Evolutionary conservation across 768 basidiomycete genomes (phyloP).

Genomic region (Lactifluus subvellereus): DNA sequence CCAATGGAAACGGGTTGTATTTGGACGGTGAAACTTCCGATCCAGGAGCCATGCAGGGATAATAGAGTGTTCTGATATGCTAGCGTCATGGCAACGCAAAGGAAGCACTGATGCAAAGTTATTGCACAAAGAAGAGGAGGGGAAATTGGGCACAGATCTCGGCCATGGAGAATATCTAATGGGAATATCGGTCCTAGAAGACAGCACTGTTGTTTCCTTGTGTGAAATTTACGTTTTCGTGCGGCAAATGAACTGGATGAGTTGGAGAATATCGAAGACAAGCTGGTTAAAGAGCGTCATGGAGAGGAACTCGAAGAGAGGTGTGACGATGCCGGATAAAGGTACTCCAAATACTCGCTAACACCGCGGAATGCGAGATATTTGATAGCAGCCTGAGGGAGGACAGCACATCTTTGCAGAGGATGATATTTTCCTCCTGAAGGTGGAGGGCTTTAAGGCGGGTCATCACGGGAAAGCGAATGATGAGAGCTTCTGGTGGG

Average conservation of each 20-base stretch:
- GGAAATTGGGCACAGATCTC: neutral
- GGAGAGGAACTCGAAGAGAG: neutral
- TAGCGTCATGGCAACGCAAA: neutral
- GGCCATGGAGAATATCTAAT: neutral
- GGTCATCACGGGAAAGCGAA: neutral
- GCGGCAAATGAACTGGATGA: neutral
- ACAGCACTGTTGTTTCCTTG: neutral
- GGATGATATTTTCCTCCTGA: neutral
- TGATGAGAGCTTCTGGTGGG: neutral
- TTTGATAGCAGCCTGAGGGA: neutral
- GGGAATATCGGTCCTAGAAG: neutral
- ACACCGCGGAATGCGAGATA: neutral
- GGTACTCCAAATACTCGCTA: too few species aligned
- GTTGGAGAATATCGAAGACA: neutral
- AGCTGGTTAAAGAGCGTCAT: neutral
- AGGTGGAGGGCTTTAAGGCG: neutral
- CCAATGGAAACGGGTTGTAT: neutral
- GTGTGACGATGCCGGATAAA: too few species aligned
- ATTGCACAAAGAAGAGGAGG: neutral
- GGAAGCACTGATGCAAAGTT: neutral
- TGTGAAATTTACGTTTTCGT: neutral
- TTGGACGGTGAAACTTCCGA: neutral
- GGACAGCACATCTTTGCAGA: neutral
- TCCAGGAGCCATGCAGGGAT: neutral
- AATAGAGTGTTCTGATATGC: constrained; percentile 2